phyloP scores from a whole-genome alignment of 2,329 filamentous ascomycete species.

The Pseudocercospora musae region DNA sequence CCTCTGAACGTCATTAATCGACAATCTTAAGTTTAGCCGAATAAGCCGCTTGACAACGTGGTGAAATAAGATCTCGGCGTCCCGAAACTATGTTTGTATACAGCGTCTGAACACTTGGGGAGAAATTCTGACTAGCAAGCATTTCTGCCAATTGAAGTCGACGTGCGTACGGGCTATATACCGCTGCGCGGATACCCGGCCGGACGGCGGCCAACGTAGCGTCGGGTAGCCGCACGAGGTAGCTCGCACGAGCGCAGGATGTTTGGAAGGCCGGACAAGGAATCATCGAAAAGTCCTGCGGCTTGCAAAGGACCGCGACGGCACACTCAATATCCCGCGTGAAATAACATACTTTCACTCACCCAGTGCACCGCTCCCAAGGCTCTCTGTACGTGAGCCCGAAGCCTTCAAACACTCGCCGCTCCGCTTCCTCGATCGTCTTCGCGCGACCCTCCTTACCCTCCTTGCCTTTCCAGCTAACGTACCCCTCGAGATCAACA shows the following conservation, averaged over 20 bases:
- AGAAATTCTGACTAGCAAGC: no score
- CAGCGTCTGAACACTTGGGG: no score
- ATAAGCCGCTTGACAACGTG: neutral
- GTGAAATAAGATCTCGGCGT: neutral
- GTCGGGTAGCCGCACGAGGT: neutral
- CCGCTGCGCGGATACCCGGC: neutral
- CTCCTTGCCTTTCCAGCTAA: slow-evolving; percentile 63
- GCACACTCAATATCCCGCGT: neutral
- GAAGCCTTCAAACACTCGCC: slow-evolving; percentile 72
- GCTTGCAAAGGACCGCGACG: neutral
- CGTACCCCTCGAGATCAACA: slow-evolving; percentile 70
- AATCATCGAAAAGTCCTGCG: no score
- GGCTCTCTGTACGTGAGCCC: slow-evolving; percentile 53
- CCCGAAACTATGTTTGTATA: no score
- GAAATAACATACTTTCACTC: slow-evolving; percentile 8
- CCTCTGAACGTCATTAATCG: neutral
- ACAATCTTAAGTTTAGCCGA: neutral
- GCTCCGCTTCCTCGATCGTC: slow-evolving; percentile 70
- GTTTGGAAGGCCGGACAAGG: neutral
- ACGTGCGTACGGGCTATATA: no score
- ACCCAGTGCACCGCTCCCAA: slow-evolving; percentile 45
- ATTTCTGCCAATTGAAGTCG: no score
- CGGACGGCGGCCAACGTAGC: neutral
- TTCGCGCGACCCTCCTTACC: slow-evolving; percentile 38
- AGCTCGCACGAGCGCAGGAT: neutral